Base-by-base conservation (phyloP, 2,329 filamentous ascomycete genomes). In the Colletotrichum siamense region DNA sequence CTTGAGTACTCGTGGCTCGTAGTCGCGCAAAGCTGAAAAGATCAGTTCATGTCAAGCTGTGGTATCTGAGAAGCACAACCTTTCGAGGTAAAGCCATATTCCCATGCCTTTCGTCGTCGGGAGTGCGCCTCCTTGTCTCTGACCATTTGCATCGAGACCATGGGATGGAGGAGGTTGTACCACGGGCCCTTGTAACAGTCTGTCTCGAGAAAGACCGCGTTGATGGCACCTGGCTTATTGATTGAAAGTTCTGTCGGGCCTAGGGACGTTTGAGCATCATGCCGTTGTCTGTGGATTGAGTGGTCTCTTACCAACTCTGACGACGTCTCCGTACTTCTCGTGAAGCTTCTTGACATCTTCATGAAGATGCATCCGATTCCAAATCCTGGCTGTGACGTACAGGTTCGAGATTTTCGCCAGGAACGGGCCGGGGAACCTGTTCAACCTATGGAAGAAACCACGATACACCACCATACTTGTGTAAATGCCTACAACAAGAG, bases 241-340 rank as follows among this genome's bases (percentile, higher is more conserved):
- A 85, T 80, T 16, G 82, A 84, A 2, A 85, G 55, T 26, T 84
- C 83, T 1, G 78, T 80, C 3, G 82, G 83, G 4, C 81, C 82
- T 77, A 72, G 64, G 39, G 1, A 49, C 1, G 18, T 6, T 18
- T 32, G 18, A 63, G 15, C 32, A 10, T 61, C 24, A n/a, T 24
- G 28, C 26, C 8, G 3, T 65, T 49, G 34, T 28, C 18, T 44
- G 36, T 18, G 36, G 1, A 39, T 9, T 32, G 32, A 36, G 52
- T 8, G 8, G 61, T 8, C 2, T 55, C 79, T n/a, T 73, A 79
- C 81, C 82, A 6, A 81, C 44, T 26, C 82, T 77, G 8, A 84
- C 82, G 63, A 84, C 76, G 55, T 82, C 81, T 7, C 82, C 82
- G 44, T 84, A 83, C 16, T 79, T 71, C 9, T 77, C 67, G 28